Evolutionary conservation across 1,139 yeast species (phyloP).

Genomic region (Blastobotrys ciferrii): DNA sequence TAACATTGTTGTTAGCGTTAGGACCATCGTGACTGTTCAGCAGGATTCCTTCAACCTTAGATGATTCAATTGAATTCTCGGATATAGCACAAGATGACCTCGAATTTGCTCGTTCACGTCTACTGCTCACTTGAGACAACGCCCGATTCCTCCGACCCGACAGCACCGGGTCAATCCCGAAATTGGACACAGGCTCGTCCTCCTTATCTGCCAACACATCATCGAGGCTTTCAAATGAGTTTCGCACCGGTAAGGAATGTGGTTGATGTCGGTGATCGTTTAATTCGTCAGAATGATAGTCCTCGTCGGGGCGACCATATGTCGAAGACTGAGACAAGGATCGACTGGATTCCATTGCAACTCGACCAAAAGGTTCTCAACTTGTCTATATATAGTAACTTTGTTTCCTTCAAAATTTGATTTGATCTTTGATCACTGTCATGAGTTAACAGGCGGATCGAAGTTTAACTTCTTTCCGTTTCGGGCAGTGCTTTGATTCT

Average conservation of each 20-base stretch:
- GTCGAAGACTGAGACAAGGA: constrained; percentile 12
- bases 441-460: neutral
- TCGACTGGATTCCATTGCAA: constrained; percentile 17
- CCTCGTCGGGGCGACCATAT: constrained; percentile 9
- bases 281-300: constrained; percentile 24
- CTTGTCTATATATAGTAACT: neutral
- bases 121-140: neutral
- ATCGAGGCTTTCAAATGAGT: constrained; percentile 14
- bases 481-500: neutral
- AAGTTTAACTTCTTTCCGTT: neutral
- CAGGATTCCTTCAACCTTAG: constrained; percentile 21
- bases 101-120: constrained; percentile 20
- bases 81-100: constrained; percentile 28
- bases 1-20: neutral
- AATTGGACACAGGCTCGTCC: constrained; percentile 12
- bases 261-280: constrained; percentile 37
- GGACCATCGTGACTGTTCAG: constrained; percentile 14
- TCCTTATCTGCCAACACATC: constrained; percentile 9
- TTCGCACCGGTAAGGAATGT: constrained; percentile 31
- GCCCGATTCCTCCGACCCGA: constrained; percentile 8
- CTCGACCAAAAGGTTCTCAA: neutral
- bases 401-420: neutral
- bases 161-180: constrained; percentile 13
- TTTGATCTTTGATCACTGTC: neutral
- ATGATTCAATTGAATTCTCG: constrained; percentile 23